Percentiles rank a stretch among this genome's conserved stretches.
These are phyloP conservation scores for Lolium perenne DNA, from an alignment of 176 grass and related monocot genomes.

Conservation along the genomic window DNA sequence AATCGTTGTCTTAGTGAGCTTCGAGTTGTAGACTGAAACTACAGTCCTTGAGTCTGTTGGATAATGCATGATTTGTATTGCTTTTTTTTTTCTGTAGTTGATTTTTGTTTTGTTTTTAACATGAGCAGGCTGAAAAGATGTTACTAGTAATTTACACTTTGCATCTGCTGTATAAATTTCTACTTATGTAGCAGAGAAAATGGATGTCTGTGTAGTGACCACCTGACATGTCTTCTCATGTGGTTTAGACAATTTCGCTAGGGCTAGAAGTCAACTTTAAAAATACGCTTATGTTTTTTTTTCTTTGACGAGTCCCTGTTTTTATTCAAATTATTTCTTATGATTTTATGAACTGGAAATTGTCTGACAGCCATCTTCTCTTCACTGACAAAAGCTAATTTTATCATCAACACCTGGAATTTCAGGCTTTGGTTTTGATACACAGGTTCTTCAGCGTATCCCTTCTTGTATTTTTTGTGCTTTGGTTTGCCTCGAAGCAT, in stretches of 20 bases:
- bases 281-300: constrained; percentile 1
- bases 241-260: background rate
- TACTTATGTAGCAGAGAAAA: background rate
- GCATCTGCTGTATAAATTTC: background rate
- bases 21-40: background rate
- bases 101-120: background rate
- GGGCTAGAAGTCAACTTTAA: background rate
- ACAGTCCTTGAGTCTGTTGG: background rate
- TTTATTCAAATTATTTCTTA: background rate
- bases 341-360: background rate
- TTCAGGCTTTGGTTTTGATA: constrained; percentile 93
- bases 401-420: constrained; percentile 27
- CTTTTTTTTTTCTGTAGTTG: background rate
- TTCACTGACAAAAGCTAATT: constrained; percentile 25
- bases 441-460: constrained; percentile 93
- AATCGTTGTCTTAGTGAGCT: background rate
- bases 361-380: background rate
- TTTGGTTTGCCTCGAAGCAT: constrained; percentile 82
- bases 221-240: background rate
- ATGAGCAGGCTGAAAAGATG: background rate
- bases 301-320: background rate
- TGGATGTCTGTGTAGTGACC: background rate
- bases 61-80: background rate
- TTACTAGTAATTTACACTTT: background rate
- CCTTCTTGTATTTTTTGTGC: constrained; percentile 82